Base-by-base conservation (phyloP, 495 filamentous ascomycete genomes). In the Daldinia vernicosa region DNA sequence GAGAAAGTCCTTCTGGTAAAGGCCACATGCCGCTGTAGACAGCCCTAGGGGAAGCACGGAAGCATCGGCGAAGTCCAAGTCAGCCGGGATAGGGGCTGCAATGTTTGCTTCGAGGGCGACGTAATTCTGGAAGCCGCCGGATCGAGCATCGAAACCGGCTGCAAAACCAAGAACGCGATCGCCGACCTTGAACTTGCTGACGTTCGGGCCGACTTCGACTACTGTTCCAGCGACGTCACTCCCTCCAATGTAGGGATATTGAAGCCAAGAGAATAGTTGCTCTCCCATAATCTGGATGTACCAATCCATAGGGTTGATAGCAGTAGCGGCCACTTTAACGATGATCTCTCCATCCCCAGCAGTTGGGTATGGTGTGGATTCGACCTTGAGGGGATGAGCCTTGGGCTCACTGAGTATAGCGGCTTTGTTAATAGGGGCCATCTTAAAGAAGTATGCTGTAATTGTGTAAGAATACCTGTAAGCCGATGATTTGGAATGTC, bases 211-310 rank as follows among this genome's bases (percentile, higher is more conserved):
- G 32, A 86, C 80, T 27, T 76, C 80, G 9, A 74, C 78, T 9
- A 90, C 79, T 2, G 79, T 80, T 22, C 89, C 89, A 1, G 85
- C 80, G 24, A 86, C 74, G 67, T 90, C 89, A 56, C 63, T 64
- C 32, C 88, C 87, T 4, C 86, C 75, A 22, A 85, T 72, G 11
- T 72, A 69, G 0, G 86, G 86, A 51, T 84, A 87, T 3, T 66
- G 30, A 6, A 80, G 62, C 40, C 40, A 67, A 26, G 62, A 72
- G 0, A 78, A 54, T 1, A 79, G n/a, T 2, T 67, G 26, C 27
- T 74, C 71, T 35, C 60, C 69, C 9, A 69, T 6, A 11, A 60
- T 19, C 47, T 80, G 78, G 39, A 82, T 75, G 9, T 70, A 70
- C 63, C 76, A 80, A 63, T 88, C 87, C 56, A 84, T 40, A 4